A percentile compares a stretch with the other conserved stretches of the same genome.
phyloP scores from a whole-genome alignment of 805 yeast genomes.

The Candida boleticola region DNA sequence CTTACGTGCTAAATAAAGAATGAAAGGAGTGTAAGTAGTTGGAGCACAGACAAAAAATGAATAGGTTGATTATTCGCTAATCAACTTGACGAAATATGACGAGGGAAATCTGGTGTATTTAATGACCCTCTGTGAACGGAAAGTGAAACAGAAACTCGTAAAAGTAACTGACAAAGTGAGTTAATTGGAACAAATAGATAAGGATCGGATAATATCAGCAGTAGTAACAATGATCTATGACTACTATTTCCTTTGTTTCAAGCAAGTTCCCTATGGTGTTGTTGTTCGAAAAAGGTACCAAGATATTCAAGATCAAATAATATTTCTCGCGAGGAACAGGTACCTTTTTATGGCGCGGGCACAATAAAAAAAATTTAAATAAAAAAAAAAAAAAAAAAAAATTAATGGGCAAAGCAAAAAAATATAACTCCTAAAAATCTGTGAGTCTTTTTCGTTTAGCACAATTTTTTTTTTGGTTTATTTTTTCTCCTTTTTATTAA shows the following conservation, averaged over 20 bases:
- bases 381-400: neutral
- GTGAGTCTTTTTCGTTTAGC: neutral
- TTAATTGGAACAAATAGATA: no score
- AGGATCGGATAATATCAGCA: no score
- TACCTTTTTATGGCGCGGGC: conserved; percentile 1
- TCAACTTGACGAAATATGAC: neutral
- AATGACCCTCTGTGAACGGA: no score
- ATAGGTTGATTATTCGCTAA: neutral
- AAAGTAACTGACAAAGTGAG: no score
- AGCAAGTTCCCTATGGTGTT: no score
- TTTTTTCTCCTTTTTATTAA: neutral
- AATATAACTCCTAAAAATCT: neutral
- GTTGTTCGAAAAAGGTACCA: neutral
- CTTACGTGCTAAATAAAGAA: neutral
- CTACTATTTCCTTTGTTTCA: no score
- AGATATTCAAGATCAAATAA: neutral
- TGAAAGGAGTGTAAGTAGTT: conserved; percentile 7
- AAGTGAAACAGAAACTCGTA: no score
- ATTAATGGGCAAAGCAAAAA: neutral
- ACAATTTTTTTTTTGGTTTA: neutral
- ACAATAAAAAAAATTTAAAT: neutral
- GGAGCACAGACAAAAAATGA: conserved; percentile 4
- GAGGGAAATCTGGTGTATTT: no score
- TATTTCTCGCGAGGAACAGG: neutral
- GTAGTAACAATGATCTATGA: no score